Base-by-base conservation (phyloP, 139 green algal genomes). In the Chlorella sp. region DNA sequence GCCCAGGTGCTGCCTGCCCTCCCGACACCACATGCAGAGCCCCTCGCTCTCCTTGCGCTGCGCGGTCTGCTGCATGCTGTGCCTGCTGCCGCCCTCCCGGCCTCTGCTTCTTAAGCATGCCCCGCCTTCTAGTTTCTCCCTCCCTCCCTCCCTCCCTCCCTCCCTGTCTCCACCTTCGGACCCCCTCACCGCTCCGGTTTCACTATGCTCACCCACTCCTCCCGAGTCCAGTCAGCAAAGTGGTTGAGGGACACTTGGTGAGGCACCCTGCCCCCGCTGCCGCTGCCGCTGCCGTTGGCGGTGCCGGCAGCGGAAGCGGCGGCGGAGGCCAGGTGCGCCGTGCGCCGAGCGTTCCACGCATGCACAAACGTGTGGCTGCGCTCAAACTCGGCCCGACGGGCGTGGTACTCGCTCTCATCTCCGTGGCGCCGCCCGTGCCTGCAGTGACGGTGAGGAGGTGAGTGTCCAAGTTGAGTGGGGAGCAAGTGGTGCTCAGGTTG, bases 161-260 rank as follows among this genome's bases (percentile, higher is more conserved):
- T 28, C 19, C 64, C 64, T 32, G 21, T 16, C 64, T 28, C 64
- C 60, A 24, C 15, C 60, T 68, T 14, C 60, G 15, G 15, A 68
- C 15, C 60, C 60, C 16, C 64, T 19, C 83, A 80, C 83, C 84
- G 84, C n/a, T 76, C 73, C 22, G 81, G 91, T 39, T 88, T 83
- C 64, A 95, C 57, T 22, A 95, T 30, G 14, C 81, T 81, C 73
- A 78, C 4, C 78, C 90, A 95, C 86, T 96, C 94, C 39, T 92
- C 89, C 12, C 80, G 80, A 11, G 91, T 90, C 91, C 90, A 94
- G 90, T 96, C 94, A 2, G 90, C 93, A 86, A 94, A 94, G 42
- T 88, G 86, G 86, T 95, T 96, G 22, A 94, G 37, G 14, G 64
- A 91, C 48, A 95, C 77, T 66, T 61, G 82, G 83, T 92, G 91